These are phyloP conservation scores for Rutidosis leptorrhynchoides DNA, from an alignment of 129 eudicot genomes.

Conservation along the genomic window DNA sequence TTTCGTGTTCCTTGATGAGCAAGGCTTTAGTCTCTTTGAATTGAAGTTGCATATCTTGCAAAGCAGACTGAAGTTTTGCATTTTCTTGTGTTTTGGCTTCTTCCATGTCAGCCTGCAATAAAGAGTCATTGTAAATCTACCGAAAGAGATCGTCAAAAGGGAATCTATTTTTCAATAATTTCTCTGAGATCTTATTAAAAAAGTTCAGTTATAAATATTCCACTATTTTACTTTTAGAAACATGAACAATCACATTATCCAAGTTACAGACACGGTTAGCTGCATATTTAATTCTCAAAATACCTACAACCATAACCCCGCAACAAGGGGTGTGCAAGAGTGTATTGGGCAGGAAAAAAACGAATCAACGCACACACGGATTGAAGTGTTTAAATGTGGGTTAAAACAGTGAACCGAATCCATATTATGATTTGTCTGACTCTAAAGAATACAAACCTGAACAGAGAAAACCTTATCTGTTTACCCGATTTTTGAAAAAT, in stretches of 20 bases:
- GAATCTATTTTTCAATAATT: neutral
- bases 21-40: slow-evolving; percentile 67
- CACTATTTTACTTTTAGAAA: neutral
- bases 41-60: slow-evolving; percentile 70
- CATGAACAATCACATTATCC: neutral
- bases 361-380: neutral
- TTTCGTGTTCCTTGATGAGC: slow-evolving; percentile 67
- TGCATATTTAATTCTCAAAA: neutral
- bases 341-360: neutral
- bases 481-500: too few relatives aligned
- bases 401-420: neutral
- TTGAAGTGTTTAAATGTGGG: neutral
- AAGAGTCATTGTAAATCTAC: slow-evolving; percentile 9
- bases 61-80: slow-evolving; percentile 67
- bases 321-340: neutral
- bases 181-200: neutral
- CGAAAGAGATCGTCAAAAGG: neutral
- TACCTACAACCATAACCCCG: neutral
- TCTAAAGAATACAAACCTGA: neutral
- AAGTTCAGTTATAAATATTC: neutral
- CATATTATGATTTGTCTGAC: neutral
- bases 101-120: slow-evolving; percentile 67
- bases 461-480: too few relatives aligned
- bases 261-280: neutral
- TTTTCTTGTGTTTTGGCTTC: slow-evolving; percentile 80